Evolutionary conservation across 257 asterid species (phyloP).

Genomic region (Verbascum thapsus): DNA sequence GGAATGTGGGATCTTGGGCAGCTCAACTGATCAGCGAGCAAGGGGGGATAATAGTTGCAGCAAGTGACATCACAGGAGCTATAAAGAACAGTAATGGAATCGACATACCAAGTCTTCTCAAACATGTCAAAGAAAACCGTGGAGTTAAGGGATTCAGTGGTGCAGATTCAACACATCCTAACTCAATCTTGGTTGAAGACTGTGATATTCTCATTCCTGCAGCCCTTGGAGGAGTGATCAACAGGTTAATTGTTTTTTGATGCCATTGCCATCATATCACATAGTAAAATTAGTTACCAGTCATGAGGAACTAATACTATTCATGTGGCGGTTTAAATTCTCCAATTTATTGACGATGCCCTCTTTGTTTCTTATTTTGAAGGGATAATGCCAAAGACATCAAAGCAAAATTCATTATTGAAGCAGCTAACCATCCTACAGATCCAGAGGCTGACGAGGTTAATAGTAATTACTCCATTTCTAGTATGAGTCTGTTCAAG

Average conservation of each 20-base stretch:
- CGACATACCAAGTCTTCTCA: slow-evolving; percentile 53
- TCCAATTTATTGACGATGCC: too few relatives aligned
- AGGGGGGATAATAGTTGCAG: slow-evolving; percentile 65
- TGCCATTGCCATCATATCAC: background rate
- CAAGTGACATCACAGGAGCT: slow-evolving; percentile 65
- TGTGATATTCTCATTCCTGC: slow-evolving; percentile 91
- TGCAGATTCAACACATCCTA: slow-evolving; percentile 54
- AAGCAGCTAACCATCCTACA: slow-evolving; percentile 90
- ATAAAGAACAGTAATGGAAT: slow-evolving; percentile 62
- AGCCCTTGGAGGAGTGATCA: slow-evolving; percentile 92
- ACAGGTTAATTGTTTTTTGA: slow-evolving; percentile 40
- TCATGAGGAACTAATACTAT: background rate
- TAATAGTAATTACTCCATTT: background rate
- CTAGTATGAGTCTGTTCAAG: background rate
- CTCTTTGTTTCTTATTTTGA: slow-evolving; percentile 19
- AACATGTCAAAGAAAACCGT: slow-evolving; percentile 51
- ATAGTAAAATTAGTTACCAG: background rate
- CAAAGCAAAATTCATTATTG: slow-evolving; percentile 77
- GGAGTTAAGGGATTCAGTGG: slow-evolving; percentile 80
- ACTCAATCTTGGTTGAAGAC: slow-evolving; percentile 62
- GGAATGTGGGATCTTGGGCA: slow-evolving; percentile 77
- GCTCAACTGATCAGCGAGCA: slow-evolving; percentile 54
- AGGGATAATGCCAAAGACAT: slow-evolving; percentile 80
- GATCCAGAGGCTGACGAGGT: slow-evolving; percentile 97
- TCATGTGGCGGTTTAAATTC: too few relatives aligned